These are phyloP conservation scores for Malassezia japonica DNA, from an alignment of 1,284 basidiomycete genomes.

Conservation along the genomic window DNA sequence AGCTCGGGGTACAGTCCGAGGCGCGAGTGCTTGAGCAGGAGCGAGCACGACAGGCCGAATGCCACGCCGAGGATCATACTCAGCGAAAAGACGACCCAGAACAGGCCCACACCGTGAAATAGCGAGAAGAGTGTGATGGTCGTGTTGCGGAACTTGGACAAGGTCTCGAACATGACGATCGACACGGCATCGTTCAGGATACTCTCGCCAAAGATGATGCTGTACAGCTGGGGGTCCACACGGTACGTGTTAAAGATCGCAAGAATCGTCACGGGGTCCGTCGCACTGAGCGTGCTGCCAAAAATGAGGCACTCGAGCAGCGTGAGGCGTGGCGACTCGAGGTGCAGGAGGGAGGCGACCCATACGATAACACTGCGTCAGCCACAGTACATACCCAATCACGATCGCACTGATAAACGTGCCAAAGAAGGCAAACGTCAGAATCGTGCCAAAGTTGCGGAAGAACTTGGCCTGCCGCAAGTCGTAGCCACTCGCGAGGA, in stretches of 20 bases:
- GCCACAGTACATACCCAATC: constrained; percentile 62
- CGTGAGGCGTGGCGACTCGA: constrained; percentile 37
- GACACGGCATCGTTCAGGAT: constrained; percentile 96
- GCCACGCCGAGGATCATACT: constrained; percentile 86
- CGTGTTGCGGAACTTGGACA: constrained; percentile 78
- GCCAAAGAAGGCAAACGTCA: constrained; percentile 89
- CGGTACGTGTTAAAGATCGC: constrained; percentile 98
- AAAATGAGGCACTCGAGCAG: constrained; percentile 78
- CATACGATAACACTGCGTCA: constrained; percentile 76
- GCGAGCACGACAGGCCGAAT: constrained; percentile 79
- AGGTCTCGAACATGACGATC: constrained; percentile 95
- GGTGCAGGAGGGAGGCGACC: constrained; percentile 81
- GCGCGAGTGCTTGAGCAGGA: constrained; percentile 89
- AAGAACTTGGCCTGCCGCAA: constrained; percentile 98
- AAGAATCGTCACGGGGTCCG: constrained; percentile 94
- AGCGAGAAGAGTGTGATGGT: constrained; percentile 79
- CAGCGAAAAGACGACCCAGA: constrained; percentile 84
- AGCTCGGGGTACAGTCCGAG: constrained; percentile 69
- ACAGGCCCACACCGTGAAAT: constrained; percentile 90
- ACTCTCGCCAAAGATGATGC: constrained; percentile 94
- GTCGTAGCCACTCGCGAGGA: constrained; percentile 94
- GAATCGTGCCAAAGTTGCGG: constrained; percentile 59
- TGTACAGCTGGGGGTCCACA: constrained; percentile 95
- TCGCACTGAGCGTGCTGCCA: constrained; percentile 90
- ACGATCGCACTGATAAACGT: constrained; percentile 95